These are phyloP conservation scores for Pythium apleroticum DNA, from an alignment of 352 stramenopile genomes.

Conservation along the genomic window DNA sequence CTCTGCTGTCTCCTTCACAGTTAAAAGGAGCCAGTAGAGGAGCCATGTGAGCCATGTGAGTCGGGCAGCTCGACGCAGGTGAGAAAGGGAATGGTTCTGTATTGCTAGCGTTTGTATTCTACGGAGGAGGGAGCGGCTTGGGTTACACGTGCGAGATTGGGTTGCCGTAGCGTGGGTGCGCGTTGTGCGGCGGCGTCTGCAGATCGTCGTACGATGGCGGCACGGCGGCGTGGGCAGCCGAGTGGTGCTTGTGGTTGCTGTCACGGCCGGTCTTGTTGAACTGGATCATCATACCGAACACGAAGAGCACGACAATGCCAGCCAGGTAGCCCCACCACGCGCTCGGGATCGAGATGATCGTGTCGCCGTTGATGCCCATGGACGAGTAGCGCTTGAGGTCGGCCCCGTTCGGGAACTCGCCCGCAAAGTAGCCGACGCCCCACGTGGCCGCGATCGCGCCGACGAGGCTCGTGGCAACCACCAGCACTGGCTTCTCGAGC, in stretches of 20 bases:
- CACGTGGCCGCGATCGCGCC: slow-evolving; percentile 42
- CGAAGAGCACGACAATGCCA: slow-evolving; percentile 47
- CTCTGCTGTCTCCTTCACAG: no score
- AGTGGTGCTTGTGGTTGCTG: slow-evolving; percentile 33
- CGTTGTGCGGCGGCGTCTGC: slow-evolving; percentile 14
- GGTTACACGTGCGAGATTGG: slow-evolving; percentile 28
- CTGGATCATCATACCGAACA: slow-evolving; percentile 45
- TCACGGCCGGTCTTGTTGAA: slow-evolving; percentile 31
- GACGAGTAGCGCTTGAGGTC: slow-evolving; percentile 41
- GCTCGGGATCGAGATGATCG: slow-evolving; percentile 40
- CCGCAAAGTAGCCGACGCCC: slow-evolving; percentile 58
- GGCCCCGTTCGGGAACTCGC: slow-evolving; percentile 51
- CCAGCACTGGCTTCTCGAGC: slow-evolving; percentile 55
- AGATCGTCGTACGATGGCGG: slow-evolving; percentile 15
- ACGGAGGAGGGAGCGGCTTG: background rate
- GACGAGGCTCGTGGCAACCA: slow-evolving; percentile 51
- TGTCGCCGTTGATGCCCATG: slow-evolving; percentile 34
- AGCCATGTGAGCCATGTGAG: no score
- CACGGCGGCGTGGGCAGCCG: slow-evolving; percentile 28
- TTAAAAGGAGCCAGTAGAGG: no score
- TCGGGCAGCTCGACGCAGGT: no score
- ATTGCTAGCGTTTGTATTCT: background rate
- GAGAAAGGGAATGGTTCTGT: no score
- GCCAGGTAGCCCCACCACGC: slow-evolving; percentile 68
- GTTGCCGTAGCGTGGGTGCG: slow-evolving; percentile 24